These are phyloP conservation scores for Telfairia occidentalis DNA, from an alignment of 331 rosid species.

Conservation along the genomic window DNA sequence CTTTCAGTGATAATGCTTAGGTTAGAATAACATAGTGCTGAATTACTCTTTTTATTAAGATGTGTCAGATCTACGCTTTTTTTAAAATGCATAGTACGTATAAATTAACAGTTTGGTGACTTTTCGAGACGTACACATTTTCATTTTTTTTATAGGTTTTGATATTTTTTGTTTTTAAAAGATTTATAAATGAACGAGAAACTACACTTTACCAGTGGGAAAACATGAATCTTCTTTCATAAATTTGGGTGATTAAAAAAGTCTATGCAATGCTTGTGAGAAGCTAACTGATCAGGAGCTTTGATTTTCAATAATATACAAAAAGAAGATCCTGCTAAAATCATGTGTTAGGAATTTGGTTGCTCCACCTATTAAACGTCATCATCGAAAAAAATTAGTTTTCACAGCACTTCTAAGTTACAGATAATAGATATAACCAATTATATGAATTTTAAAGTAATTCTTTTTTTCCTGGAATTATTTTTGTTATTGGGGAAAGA, in stretches of 20 bases:
- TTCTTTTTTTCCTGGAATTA: neutral
- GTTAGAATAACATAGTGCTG: constrained; percentile 30
- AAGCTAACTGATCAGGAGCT: neutral
- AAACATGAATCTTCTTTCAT: neutral
- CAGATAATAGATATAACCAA: neutral
- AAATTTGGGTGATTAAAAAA: neutral
- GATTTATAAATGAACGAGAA: too few species aligned
- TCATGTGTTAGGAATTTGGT: neutral
- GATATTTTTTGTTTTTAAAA: too few species aligned
- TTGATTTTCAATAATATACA: neutral
- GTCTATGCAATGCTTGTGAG: neutral
- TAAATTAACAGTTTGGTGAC: neutral
- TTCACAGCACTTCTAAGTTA: neutral
- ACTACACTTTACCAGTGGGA: too few species aligned
- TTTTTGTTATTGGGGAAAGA: neutral
- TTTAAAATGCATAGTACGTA: neutral
- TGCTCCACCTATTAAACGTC: neutral
- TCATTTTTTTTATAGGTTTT: neutral
- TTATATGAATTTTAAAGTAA: neutral
- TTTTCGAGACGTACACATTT: neutral
- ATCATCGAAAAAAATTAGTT: neutral
- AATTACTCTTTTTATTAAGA: neutral
- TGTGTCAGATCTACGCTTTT: neutral
- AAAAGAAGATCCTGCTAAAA: neutral
- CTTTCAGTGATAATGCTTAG: constrained; percentile 83